Conservation (phyloP, 2,329 filamentous ascomycete species). For the Calcarisporium arbuscula region DNA sequence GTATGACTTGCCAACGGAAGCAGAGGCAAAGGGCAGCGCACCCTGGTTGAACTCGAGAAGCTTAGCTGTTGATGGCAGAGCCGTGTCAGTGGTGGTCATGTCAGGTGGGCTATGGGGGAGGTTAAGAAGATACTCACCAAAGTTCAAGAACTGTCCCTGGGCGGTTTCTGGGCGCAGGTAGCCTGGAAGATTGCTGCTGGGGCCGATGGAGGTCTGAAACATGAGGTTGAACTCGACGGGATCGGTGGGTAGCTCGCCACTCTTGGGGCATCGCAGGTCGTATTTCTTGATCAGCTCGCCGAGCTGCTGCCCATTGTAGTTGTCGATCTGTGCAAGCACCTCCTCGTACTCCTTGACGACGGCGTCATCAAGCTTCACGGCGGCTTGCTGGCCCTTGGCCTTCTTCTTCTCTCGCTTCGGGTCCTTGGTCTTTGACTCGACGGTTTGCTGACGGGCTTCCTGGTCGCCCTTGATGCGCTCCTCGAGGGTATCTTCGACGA, state of each 20-base stretch:
- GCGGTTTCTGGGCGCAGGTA: conserved; percentile 61
- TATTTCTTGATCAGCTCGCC: conserved; percentile 57
- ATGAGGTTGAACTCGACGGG: conserved; percentile 66
- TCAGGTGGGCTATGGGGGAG: too few relatives aligned
- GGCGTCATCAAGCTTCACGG: conserved; percentile 56
- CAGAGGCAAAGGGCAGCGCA: conserved; percentile 64
- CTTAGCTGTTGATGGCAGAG: too few relatives aligned
- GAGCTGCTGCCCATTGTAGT: conserved; percentile 58
- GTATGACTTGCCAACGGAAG: conserved; percentile 65
- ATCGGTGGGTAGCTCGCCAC: conserved; percentile 51
- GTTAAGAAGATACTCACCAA: too few relatives aligned
- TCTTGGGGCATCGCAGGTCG: conserved; percentile 59
- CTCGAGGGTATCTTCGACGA: conserved; percentile 62
- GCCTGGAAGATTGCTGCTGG: conserved; percentile 55
- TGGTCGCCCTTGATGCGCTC: conserved; percentile 42
- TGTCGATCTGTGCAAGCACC: conserved; percentile 59
- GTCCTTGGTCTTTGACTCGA: conserved; percentile 68
- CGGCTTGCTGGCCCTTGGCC: conserved; percentile 58
- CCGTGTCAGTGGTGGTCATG: too few relatives aligned
- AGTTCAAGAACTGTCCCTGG: conserved; percentile 64
- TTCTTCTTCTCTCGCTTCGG: conserved; percentile 83
- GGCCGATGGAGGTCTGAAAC: conserved; percentile 64
- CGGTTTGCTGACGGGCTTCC: conserved; percentile 59
- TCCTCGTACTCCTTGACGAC: conserved; percentile 59
- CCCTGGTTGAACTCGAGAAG: conserved; percentile 63